phyloP scores from a whole-genome alignment of 2,329 filamentous ascomycete genomes.

The Paradendryphiella salina region DNA sequence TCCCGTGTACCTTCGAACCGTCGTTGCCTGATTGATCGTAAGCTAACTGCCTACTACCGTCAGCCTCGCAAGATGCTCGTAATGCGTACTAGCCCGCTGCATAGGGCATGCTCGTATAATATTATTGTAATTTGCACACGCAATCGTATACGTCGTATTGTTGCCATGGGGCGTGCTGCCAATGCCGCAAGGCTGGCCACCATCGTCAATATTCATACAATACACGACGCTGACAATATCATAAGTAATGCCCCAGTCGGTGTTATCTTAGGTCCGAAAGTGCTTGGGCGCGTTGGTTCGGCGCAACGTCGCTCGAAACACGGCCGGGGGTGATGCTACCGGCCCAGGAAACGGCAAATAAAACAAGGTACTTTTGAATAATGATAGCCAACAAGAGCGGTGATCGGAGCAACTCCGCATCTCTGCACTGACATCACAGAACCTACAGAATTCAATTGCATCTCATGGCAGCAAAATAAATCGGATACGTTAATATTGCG shows the following conservation, averaged over 20 bases:
- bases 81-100: background rate
- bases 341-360: background rate
- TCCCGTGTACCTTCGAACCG: background rate
- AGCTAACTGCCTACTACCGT: background rate
- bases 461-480: conserved; percentile 6
- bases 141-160: background rate
- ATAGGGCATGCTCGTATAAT: background rate
- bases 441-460: conserved; percentile 7
- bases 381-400: conserved; percentile 3
- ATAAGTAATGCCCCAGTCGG: background rate
- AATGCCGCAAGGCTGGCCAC: background rate
- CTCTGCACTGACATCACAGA: conserved; percentile 1
- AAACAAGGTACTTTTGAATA: conserved; percentile 4
- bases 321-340: background rate
- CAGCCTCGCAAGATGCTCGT: conserved; percentile 1
- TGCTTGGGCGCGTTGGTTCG: background rate
- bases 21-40: background rate
- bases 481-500: background rate
- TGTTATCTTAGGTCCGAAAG: conserved; percentile 1
- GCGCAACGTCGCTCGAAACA: conserved; percentile 3
- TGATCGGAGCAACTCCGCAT: conserved; percentile 5
- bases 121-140: background rate
- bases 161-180: background rate
- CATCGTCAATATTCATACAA: background rate
- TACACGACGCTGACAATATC: background rate